Percentiles rank a stretch among this genome's conserved stretches.
Conservation (phyloP, 1,284 basidiomycete species). For the Naganishia albida region DNA sequence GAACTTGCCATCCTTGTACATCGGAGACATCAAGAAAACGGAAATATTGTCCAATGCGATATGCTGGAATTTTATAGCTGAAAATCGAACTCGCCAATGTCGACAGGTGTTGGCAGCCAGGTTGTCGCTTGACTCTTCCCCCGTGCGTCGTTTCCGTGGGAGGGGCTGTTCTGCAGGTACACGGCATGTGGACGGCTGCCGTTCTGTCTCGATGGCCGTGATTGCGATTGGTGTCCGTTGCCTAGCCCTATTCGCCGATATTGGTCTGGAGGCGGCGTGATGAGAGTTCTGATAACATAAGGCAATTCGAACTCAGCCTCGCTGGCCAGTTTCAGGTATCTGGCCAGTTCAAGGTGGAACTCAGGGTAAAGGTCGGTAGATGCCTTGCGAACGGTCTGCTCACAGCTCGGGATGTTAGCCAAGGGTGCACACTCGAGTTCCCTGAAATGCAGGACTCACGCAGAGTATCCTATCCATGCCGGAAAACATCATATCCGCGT, state of each 20-base stretch:
- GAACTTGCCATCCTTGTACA: too few relatives aligned
- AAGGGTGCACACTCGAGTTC: background rate
- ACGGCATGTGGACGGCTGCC: background rate
- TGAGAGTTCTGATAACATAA: conserved; percentile 68
- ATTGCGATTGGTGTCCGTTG: background rate
- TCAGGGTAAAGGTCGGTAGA: conserved; percentile 89
- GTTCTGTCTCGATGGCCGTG: background rate
- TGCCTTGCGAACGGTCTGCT: conserved; percentile 84
- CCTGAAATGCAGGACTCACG: conserved; percentile 40
- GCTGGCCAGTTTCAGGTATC: conserved; percentile 70
- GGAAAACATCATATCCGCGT: conserved; percentile 78
- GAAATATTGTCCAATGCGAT: background rate
- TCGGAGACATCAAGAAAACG: too few relatives aligned
- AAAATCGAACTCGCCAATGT: conserved; percentile 28
- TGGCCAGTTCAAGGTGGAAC: conserved; percentile 83
- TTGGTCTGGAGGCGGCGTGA: conserved; percentile 65
- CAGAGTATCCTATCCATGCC: conserved; percentile 68
- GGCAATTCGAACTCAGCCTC: conserved; percentile 71
- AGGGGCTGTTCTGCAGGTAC: background rate
- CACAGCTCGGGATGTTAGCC: background rate
- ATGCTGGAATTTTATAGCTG: conserved; percentile 3
- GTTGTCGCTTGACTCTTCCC: background rate
- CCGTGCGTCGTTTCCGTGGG: background rate
- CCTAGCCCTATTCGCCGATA: conserved; percentile 12
- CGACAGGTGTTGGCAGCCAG: conserved; percentile 23